These are phyloP conservation scores for Botrytis sinoallii DNA, from an alignment of 2,329 filamentous ascomycete species.

Conservation along the genomic window DNA sequence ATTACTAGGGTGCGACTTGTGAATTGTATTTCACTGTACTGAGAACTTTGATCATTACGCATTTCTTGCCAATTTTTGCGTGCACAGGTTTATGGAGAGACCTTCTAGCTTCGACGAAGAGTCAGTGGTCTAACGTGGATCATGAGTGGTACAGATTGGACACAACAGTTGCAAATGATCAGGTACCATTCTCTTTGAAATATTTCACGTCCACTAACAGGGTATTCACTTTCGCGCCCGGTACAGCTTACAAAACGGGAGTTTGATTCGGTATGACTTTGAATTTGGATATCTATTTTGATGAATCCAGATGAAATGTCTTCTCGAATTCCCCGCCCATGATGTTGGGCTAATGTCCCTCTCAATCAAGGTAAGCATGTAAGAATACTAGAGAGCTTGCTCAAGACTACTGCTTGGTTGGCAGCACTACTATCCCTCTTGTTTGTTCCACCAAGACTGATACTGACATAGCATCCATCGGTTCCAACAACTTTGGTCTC, in stretches of 20 bases:
- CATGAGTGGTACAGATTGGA: not conserved
- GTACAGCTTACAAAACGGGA: not conserved
- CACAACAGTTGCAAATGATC: not conserved
- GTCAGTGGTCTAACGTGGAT: not conserved
- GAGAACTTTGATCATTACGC: not conserved
- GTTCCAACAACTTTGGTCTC: slow-evolving; percentile 1
- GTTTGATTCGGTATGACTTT: not conserved
- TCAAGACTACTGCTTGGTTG: slow-evolving; percentile 2
- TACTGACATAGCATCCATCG: slow-evolving; percentile 12
- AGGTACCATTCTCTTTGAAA: not conserved
- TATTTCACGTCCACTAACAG: not conserved
- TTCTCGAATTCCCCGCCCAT: not conserved
- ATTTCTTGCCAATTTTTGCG: not conserved
- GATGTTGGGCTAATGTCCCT: not conserved
- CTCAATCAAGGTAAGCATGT: slow-evolving; percentile 1
- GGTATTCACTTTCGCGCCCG: not conserved
- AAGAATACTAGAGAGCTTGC: slow-evolving; percentile 2
- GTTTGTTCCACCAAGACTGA: slow-evolving; percentile 12
- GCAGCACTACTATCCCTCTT: slow-evolving; percentile 9
- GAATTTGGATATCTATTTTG: not conserved
- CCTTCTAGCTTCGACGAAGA: not conserved
- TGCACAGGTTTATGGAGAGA: not conserved
- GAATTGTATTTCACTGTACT: not conserved
- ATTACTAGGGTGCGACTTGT: not conserved
- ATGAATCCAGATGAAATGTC: not conserved